phyloP scores from a whole-genome alignment of 169 alveolate species.

The Plasmodium vinckei region DNA sequence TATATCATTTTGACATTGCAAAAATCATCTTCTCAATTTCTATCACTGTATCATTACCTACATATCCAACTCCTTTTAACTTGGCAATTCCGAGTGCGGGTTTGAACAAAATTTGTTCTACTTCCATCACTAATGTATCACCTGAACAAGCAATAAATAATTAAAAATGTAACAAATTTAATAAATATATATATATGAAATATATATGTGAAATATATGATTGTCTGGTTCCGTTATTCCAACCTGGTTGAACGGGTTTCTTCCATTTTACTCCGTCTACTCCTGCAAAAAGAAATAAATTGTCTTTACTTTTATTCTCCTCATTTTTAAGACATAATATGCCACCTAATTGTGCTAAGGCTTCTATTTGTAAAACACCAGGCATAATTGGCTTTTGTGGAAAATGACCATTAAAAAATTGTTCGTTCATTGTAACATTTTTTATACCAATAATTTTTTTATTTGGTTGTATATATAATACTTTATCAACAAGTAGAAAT shows the following conservation, averaged over 20 bases:
- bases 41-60: conserved; percentile 76
- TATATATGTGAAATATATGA: background rate
- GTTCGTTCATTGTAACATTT: conserved; percentile 77
- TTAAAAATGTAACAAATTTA: background rate
- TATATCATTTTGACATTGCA: conserved; percentile 76
- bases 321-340: conserved; percentile 79
- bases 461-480: conserved; percentile 76
- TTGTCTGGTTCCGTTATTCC: background rate
- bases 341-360: conserved; percentile 84
- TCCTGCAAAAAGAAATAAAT: conserved; percentile 82
- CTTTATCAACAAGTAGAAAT: conserved; percentile 82
- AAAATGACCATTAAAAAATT: conserved; percentile 83
- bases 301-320: conserved; percentile 63
- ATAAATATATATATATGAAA: background rate
- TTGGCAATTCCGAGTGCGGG: conserved; percentile 82
- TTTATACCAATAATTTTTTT: conserved; percentile 80
- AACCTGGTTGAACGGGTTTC: conserved; percentile 83
- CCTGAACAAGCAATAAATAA: conserved; percentile 68
- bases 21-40: conserved; percentile 79
- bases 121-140: conserved; percentile 82
- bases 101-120: conserved; percentile 77
- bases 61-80: conserved; percentile 78
- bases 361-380: conserved; percentile 83
- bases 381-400: conserved; percentile 82
- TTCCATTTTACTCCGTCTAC: conserved; percentile 83